Conservation (phyloP, 768 basidiomycete genomes). For the Calocybe cyanea region DNA sequence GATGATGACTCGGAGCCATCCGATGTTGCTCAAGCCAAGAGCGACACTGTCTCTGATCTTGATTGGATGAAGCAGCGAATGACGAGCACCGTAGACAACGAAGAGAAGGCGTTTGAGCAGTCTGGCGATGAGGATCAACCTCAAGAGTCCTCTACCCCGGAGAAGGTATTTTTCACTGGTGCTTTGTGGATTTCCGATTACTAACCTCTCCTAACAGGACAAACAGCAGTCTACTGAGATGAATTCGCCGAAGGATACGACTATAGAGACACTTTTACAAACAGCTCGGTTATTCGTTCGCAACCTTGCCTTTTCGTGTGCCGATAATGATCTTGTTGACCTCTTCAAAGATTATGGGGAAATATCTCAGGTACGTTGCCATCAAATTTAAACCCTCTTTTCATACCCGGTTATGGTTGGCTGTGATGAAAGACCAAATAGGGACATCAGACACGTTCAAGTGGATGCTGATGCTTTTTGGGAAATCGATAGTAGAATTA, state of each 20-base stretch:
- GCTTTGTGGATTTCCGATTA: background rate
- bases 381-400: background rate
- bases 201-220: constrained; percentile 8
- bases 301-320: constrained; percentile 89
- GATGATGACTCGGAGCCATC: constrained; percentile 13
- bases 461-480: constrained; percentile 31
- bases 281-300: constrained; percentile 87
- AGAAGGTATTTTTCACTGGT: constrained; percentile 1
- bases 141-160: background rate
- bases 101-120: constrained; percentile 56
- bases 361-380: constrained; percentile 65
- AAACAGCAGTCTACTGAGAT: constrained; percentile 7
- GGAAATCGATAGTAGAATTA: constrained; percentile 56
- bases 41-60: constrained; percentile 54
- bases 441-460: constrained; percentile 53
- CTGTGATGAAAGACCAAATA: constrained; percentile 46
- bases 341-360: constrained; percentile 69
- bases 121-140: constrained; percentile 50
- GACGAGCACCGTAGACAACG: constrained; percentile 39
- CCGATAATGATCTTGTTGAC: constrained; percentile 61
- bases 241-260: constrained; percentile 30
- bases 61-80: constrained; percentile 75
- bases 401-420: constrained; percentile 8
- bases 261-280: constrained; percentile 54
- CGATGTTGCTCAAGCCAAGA: constrained; percentile 19